Percentiles rank a stretch among this genome's conserved stretches.
phyloP scores from a whole-genome alignment of 495 filamentous ascomycete species.

The Aspergillus indologenus region DNA sequence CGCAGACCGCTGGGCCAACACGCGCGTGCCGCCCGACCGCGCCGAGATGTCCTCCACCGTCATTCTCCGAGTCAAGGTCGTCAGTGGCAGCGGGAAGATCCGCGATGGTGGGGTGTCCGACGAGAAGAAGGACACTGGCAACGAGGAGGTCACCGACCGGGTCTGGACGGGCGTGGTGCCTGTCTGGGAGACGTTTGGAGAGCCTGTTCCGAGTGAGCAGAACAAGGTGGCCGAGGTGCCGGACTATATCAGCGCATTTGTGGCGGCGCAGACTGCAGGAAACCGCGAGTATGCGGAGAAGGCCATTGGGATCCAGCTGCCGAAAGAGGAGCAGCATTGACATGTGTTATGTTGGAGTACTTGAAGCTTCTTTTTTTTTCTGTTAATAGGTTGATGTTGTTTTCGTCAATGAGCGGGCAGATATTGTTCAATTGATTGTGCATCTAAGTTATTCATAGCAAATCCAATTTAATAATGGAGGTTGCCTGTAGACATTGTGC shows the following conservation, averaged over 20 bases:
- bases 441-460: too few relatives aligned
- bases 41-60: slow-evolving; percentile 76
- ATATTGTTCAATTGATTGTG: too few relatives aligned
- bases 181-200: slow-evolving; percentile 60
- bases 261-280: slow-evolving; percentile 51
- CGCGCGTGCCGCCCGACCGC: slow-evolving; percentile 67
- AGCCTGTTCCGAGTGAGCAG: slow-evolving; percentile 62
- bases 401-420: too few relatives aligned
- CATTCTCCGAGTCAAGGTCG: slow-evolving; percentile 67
- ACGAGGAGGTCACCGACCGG: slow-evolving; percentile 54
- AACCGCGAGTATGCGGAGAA: slow-evolving; percentile 51
- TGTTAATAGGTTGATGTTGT: not conserved
- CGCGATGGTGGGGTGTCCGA: slow-evolving; percentile 67
- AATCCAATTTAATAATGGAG: too few relatives aligned
- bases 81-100: slow-evolving; percentile 76
- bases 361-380: not conserved
- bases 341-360: not conserved
- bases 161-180: slow-evolving; percentile 89
- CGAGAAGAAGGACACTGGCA: slow-evolving; percentile 63
- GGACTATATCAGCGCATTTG: slow-evolving; percentile 58
- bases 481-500: too few relatives aligned
- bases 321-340: slow-evolving; percentile 40
- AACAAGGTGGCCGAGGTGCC: slow-evolving; percentile 61
- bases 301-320: slow-evolving; percentile 36
- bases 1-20: slow-evolving; percentile 62